Percentiles rank a stretch among this genome's conserved stretches.
These are phyloP conservation scores for Colletotrichum sidae DNA, from an alignment of 2,329 filamentous ascomycete species.

Conservation along the genomic window DNA sequence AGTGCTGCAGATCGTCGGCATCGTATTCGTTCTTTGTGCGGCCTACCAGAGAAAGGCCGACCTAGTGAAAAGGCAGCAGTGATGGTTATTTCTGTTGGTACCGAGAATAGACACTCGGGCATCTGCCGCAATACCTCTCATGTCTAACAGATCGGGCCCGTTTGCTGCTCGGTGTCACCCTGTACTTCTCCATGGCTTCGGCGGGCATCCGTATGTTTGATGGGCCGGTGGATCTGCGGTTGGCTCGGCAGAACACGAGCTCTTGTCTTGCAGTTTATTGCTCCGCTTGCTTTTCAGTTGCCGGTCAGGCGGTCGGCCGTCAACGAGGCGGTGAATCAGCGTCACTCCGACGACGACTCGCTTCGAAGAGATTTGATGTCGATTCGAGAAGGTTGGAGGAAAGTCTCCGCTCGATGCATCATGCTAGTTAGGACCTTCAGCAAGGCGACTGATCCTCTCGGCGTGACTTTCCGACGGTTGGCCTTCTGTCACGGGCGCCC, in stretches of 20 bases:
- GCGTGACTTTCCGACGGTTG: too few species aligned
- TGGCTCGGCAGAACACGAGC: conserved; percentile 35
- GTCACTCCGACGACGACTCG: not conserved
- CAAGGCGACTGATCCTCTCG: too few species aligned
- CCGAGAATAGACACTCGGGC: conserved; percentile 13
- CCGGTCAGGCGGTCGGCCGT: not conserved
- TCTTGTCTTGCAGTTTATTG: conserved; percentile 9
- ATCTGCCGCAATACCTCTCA: conserved; percentile 6
- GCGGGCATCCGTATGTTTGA: conserved; percentile 4
- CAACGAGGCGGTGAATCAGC: conserved; percentile 23
- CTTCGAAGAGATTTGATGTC: not conserved
- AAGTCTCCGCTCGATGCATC: not conserved
- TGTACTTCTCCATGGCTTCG: conserved; percentile 10
- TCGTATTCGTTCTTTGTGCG: not conserved
- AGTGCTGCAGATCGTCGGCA: too few species aligned
- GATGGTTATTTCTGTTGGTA: conserved; percentile 1
- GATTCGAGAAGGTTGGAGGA: conserved; percentile 3
- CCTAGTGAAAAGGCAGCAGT: not conserved
- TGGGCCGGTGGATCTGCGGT: conserved; percentile 23
- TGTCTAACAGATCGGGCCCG: conserved; percentile 4
- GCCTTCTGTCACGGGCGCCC: not conserved
- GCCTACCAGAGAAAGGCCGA: conserved; percentile 2
- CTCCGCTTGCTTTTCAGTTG: conserved; percentile 25
- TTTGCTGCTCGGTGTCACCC: conserved; percentile 5
- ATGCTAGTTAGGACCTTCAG: too few species aligned